Conservation (phyloP, 2,329 filamentous ascomycete species). For the Botrytis galanthina region DNA sequence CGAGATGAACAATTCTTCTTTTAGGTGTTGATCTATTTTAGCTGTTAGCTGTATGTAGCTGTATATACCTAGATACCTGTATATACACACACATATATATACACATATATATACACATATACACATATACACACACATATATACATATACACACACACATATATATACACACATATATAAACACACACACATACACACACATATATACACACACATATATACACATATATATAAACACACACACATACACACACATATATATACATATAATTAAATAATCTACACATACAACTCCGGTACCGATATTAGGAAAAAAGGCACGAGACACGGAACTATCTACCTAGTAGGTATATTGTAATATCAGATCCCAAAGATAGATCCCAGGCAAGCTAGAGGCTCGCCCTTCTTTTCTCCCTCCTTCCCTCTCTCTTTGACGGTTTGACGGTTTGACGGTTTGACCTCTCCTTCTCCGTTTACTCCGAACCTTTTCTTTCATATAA, state of each 20-base stretch:
- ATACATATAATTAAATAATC: background rate
- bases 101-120: too few species aligned
- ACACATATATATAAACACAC: too few species aligned
- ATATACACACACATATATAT: too few species aligned
- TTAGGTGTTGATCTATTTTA: background rate
- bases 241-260: background rate
- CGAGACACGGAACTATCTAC: constrained; percentile 1
- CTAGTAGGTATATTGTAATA: background rate
- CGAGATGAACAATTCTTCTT: background rate
- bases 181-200: background rate
- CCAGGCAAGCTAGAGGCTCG: background rate
- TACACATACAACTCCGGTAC: background rate
- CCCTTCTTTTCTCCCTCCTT: background rate
- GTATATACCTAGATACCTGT: too few species aligned
- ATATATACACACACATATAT: background rate
- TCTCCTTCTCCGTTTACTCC: constrained; percentile 5
- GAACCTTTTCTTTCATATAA: background rate
- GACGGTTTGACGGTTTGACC: background rate
- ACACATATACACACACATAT: too few species aligned
- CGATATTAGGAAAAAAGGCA: background rate
- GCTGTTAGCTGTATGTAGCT: too few species aligned
- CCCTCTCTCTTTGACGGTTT: background rate
- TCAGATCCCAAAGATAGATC: background rate
- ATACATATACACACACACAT: too few species aligned
- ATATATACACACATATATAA: too few species aligned